Base-by-base conservation (phyloP, 2,329 filamentous ascomycete species). In the Aspergillus spinulosporus region DNA sequence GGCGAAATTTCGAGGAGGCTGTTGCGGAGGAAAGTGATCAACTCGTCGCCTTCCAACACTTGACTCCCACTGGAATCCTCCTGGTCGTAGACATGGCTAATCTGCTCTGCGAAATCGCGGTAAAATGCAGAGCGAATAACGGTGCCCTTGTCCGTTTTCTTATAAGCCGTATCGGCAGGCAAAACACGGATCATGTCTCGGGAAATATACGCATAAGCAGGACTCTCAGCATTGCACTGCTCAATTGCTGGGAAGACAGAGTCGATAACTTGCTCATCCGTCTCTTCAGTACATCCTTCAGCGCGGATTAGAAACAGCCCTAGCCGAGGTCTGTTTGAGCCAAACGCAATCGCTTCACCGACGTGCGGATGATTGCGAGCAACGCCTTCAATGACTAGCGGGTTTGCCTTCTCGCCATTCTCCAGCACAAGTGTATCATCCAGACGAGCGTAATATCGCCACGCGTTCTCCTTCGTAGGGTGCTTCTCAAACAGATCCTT, bases 291-390 rank as follows among this genome's bases (percentile, higher is more conserved):
- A 3, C 71, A 68, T 9, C 78, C 26, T 2, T 46, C 76, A 11
- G 77, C 74, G 15, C 79, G 77, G 26, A 86, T 71, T 12, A 87
- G 70, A 12, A 87, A 61, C 5, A 85, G 61, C 1, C 84, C 84
- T 0, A 81, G 79, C n/a, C 80, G 74, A 1, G 78, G 72, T 45
- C 75, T 76, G 8, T 80, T 82, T 2, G 79, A 76, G 0, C 84
- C 84, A 58, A 86, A 85, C 1, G 85, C 78, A 3, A 85, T 74
- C 0, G 79, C 80, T 58, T 87, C 85, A 8, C 77, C 73, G 0
- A 87, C 80, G 0, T 80, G 68, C 1, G 74, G 69, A 45, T 82
- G 74, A 48, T 83, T 78, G 4, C 82, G 74, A 2, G 86, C 78
- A 0, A 76, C 73, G 1, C 80, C 78, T 64, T 88, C 85, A 39